phyloP scores from a whole-genome alignment of 352 stramenopile genomes.

The Phytopythium mirpurense region DNA sequence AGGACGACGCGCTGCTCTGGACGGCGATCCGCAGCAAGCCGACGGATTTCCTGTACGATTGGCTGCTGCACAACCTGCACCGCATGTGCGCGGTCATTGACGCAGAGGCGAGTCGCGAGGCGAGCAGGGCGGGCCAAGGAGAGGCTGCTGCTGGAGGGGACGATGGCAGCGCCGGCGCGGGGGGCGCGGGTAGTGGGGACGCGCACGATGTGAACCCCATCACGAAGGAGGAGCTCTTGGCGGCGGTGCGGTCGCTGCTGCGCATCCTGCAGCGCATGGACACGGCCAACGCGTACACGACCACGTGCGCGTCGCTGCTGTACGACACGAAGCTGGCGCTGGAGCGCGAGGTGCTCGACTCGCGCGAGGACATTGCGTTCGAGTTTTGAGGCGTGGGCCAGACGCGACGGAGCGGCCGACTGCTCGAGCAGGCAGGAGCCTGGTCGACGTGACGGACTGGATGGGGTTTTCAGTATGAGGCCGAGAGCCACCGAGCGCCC shows the following conservation, averaged over 20 bases:
- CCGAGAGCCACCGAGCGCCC: no score
- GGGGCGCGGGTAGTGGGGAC: slow-evolving; percentile 32
- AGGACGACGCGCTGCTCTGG: slow-evolving; percentile 69
- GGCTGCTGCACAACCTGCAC: slow-evolving; percentile 84
- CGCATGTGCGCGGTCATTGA: slow-evolving; percentile 72
- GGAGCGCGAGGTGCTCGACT: slow-evolving; percentile 71
- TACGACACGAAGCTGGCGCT: slow-evolving; percentile 83
- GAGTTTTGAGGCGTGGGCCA: slow-evolving; percentile 39
- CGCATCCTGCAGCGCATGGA: slow-evolving; percentile 69
- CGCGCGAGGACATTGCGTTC: slow-evolving; percentile 74
- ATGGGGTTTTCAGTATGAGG: not conserved
- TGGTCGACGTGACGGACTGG: not conserved
- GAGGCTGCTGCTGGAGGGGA: slow-evolving; percentile 23
- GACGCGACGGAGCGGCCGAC: not conserved
- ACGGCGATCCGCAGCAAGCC: slow-evolving; percentile 61
- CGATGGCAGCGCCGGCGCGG: slow-evolving; percentile 12
- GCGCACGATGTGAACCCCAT: slow-evolving; percentile 81
- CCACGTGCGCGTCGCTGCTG: slow-evolving; percentile 65
- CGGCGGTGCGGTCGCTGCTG: slow-evolving; percentile 63
- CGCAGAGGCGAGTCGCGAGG: slow-evolving; percentile 21
- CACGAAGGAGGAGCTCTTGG: slow-evolving; percentile 75
- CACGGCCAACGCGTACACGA: slow-evolving; percentile 51
- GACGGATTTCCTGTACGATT: slow-evolving; percentile 80
- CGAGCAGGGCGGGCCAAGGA: slow-evolving; percentile 15
- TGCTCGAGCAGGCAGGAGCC: no score